Conservation (phyloP, 495 filamentous ascomycete genomes). For the Alectoria sarmentosa region DNA sequence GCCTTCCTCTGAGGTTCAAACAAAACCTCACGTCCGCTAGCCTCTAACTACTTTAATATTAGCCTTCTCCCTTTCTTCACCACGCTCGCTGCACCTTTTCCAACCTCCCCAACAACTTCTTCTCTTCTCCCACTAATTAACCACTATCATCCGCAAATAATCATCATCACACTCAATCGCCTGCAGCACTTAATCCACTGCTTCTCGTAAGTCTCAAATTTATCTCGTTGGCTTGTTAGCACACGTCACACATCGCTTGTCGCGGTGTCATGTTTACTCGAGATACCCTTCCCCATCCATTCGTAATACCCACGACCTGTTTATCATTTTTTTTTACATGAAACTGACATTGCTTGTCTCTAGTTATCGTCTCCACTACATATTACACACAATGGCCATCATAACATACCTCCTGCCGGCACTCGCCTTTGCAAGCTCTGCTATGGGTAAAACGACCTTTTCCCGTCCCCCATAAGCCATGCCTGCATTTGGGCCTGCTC, state of each 20-base stretch:
- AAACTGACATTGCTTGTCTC: constrained; percentile 11
- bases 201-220: constrained; percentile 15
- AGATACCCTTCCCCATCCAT: constrained; percentile 22
- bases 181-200: constrained; percentile 21
- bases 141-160: constrained; percentile 23
- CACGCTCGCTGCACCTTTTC: constrained; percentile 31
- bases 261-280: background rate
- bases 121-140: constrained; percentile 33
- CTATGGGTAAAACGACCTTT: constrained; percentile 52
- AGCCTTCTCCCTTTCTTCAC: constrained; percentile 30
- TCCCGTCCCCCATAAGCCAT: background rate
- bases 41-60: constrained; percentile 13
- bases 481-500: background rate
- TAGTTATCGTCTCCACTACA: constrained; percentile 30
- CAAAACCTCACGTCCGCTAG: constrained; percentile 18
- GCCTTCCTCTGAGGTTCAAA: constrained; percentile 22
- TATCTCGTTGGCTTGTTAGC: background rate
- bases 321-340: background rate
- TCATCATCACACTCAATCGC: constrained; percentile 20
- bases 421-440: constrained; percentile 58
- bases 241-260: background rate
- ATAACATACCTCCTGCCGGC: constrained; percentile 67
- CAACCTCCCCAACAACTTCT: constrained; percentile 24
- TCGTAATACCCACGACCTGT: background rate
- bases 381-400: constrained; percentile 60